phyloP scores from a whole-genome alignment of 495 filamentous ascomycete species.

The Clavariopsis aquatica region DNA sequence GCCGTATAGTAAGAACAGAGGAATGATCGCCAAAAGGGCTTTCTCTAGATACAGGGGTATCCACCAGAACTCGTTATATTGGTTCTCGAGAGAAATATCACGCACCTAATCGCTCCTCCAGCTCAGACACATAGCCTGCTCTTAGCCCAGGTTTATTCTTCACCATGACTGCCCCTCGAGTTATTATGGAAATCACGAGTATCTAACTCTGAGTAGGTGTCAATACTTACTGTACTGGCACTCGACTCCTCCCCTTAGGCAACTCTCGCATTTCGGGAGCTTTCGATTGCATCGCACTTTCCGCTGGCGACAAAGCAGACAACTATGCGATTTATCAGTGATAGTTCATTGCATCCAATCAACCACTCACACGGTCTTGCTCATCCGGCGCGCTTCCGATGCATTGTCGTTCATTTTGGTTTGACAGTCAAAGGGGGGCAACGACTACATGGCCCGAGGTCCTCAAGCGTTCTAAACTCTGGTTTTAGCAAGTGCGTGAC shows the following conservation, averaged over 20 bases:
- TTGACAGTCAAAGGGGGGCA: neutral
- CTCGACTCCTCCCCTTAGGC: conserved; percentile 7
- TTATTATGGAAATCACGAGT: too few species aligned
- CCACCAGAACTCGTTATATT: too few species aligned
- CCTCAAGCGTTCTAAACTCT: neutral
- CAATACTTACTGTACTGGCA: conserved; percentile 23
- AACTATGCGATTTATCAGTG: conserved; percentile 2
- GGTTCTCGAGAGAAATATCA: neutral
- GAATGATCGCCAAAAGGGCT: too few species aligned
- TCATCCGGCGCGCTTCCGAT: conserved; percentile 16
- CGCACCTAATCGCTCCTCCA: conserved; percentile 41
- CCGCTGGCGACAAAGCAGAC: conserved; percentile 23
- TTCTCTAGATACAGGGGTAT: too few species aligned
- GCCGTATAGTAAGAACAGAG: too few species aligned
- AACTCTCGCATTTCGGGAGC: conserved; percentile 27
- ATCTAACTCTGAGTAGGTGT: neutral
- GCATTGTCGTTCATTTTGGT: conserved; percentile 10
- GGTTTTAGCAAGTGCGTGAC: neutral
- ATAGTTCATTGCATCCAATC: neutral
- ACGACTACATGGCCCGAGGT: conserved; percentile 21
- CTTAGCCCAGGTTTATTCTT: conserved; percentile 41
- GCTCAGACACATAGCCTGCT: conserved; percentile 42
- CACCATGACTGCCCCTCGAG: conserved; percentile 12
- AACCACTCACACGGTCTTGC: conserved; percentile 26
- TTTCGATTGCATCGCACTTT: conserved; percentile 24